phyloP scores from a whole-genome alignment of 768 basidiomycete species.

The Podaxis sp. region DNA sequence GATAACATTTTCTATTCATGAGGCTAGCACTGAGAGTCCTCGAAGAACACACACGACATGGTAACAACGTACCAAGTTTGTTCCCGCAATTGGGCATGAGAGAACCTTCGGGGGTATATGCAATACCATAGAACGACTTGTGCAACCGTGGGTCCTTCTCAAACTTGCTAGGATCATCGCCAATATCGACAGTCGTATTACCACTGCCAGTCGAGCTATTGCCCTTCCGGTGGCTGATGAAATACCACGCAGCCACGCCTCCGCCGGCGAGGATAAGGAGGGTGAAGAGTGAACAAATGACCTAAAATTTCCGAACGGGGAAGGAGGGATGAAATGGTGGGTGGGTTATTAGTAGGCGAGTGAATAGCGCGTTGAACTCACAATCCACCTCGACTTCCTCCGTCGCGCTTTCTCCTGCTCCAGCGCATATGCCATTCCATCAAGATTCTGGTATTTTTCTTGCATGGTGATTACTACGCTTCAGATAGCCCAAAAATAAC shows the following conservation, averaged over 20 bases:
- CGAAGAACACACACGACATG: not conserved
- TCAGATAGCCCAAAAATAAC: slow-evolving; percentile 8
- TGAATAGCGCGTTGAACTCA: slow-evolving; percentile 28
- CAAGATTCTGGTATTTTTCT: slow-evolving; percentile 13
- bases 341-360: not conserved
- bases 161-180: slow-evolving; percentile 70
- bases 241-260: slow-evolving; percentile 62
- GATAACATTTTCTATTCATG: slow-evolving; percentile 48
- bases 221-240: slow-evolving; percentile 48
- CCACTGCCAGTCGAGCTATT: slow-evolving; percentile 19
- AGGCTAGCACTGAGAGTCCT: not conserved
- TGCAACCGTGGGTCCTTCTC: slow-evolving; percentile 59
- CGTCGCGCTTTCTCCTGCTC: slow-evolving; percentile 26
- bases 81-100: slow-evolving; percentile 66
- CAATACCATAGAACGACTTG: slow-evolving; percentile 79
- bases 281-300: slow-evolving; percentile 43
- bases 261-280: slow-evolving; percentile 49
- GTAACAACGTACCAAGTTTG: slow-evolving; percentile 29
- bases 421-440: slow-evolving; percentile 20
- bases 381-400: slow-evolving; percentile 52
- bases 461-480: slow-evolving; percentile 9
- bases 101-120: slow-evolving; percentile 78
- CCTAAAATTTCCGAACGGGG: slow-evolving; percentile 30
- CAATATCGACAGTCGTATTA: slow-evolving; percentile 1
- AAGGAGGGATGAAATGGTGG: not conserved